phyloP scores from a whole-genome alignment of 1,284 basidiomycete genomes.

The Coniferiporia weirii region DNA sequence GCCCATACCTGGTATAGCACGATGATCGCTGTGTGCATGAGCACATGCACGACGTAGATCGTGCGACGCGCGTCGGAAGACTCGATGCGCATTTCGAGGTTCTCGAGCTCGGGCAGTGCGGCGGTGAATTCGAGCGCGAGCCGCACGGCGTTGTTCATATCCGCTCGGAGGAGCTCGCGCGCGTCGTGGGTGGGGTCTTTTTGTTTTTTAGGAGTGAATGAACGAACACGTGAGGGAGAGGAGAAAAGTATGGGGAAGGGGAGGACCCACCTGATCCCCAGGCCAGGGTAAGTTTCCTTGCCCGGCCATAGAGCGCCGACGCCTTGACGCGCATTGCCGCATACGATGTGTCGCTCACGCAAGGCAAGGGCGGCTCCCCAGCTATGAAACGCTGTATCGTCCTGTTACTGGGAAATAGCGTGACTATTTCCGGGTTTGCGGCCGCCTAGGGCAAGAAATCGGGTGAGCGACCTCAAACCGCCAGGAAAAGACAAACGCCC shows the following conservation, averaged over 20 bases:
- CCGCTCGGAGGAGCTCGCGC: no score
- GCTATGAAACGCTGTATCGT: slow-evolving; percentile 12
- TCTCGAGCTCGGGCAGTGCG: slow-evolving; percentile 23
- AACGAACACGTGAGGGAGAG: not conserved
- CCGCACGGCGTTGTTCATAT: no score
- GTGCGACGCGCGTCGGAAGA: slow-evolving; percentile 19
- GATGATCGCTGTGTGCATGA: slow-evolving; percentile 31
- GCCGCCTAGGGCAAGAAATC: not conserved
- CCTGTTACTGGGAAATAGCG: not conserved
- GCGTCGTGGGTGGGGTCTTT: not conserved
- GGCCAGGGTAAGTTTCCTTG: not conserved
- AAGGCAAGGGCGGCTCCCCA: not conserved
- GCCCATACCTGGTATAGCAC: slow-evolving; percentile 32
- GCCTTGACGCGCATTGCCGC: slow-evolving; percentile 7
- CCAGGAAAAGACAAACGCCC: slow-evolving; percentile 8
- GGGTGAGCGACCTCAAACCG: slow-evolving; percentile 2
- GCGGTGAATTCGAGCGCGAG: slow-evolving; percentile 30
- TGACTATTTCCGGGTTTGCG: not conserved
- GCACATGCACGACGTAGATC: slow-evolving; percentile 26
- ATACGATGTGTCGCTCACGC: not conserved
- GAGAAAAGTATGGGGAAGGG: not conserved
- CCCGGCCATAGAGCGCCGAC: slow-evolving; percentile 1
- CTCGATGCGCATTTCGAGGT: slow-evolving; percentile 12
- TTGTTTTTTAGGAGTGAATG: not conserved
- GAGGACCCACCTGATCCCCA: not conserved